phyloP scores from a whole-genome alignment of 345 rosid genomes.

The Leavenworthia alabamica region DNA sequence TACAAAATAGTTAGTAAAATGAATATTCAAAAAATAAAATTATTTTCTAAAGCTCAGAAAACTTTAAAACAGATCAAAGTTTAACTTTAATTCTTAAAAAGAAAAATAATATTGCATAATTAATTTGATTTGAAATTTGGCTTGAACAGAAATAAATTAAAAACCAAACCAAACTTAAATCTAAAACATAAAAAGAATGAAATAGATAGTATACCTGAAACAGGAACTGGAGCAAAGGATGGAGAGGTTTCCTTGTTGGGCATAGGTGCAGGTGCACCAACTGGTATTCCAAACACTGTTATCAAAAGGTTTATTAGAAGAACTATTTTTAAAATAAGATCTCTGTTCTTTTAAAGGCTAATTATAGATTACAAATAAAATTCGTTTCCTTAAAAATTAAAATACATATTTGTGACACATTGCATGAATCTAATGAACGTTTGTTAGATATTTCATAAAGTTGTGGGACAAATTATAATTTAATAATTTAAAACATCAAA shows the following conservation, averaged over 20 bases:
- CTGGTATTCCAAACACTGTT: conserved; percentile 25
- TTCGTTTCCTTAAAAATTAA: not conserved
- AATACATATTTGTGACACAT: not conserved
- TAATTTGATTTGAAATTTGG: no score
- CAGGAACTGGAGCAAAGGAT: conserved; percentile 5
- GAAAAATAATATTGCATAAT: no score
- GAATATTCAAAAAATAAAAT: no score
- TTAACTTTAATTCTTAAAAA: no score
- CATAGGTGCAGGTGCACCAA: conserved; percentile 24
- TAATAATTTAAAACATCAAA: not conserved
- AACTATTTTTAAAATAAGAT: no score
- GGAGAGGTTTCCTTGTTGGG: conserved; percentile 18
- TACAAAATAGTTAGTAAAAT: no score
- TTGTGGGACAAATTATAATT: not conserved
- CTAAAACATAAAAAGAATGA: not conserved
- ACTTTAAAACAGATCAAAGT: no score
- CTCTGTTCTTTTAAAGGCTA: not conserved
- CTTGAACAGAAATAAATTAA: not conserved
- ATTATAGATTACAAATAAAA: not conserved
- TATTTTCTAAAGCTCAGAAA: no score
- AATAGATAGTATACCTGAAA: conserved; percentile 7
- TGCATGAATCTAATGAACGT: not conserved
- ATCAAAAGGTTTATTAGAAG: no score
- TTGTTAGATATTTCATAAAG: not conserved
- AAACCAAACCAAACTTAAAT: not conserved